Evolutionary conservation across 495 filamentous ascomycete species (phyloP).

Genomic region (Chaetomidium leptoderma): DNA sequence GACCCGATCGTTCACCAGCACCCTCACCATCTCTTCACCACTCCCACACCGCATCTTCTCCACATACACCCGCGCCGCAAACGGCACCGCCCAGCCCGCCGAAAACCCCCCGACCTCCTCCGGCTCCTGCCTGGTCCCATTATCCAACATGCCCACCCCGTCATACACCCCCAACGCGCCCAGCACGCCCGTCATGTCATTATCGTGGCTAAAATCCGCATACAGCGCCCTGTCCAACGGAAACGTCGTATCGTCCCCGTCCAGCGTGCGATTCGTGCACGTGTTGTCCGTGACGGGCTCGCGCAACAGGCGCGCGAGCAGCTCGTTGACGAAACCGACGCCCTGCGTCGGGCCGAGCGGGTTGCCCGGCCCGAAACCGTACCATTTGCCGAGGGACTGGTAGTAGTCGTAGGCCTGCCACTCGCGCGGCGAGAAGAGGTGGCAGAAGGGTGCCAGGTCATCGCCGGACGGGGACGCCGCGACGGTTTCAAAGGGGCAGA

Average conservation of each 20-base stretch:
- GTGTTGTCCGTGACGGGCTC: conserved; percentile 65
- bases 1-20: conserved; percentile 79
- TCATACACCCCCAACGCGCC: conserved; percentile 73
- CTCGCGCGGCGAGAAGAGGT: conserved; percentile 62
- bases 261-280: conserved; percentile 67
- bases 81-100: conserved; percentile 72
- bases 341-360: conserved; percentile 75
- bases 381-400: conserved; percentile 73
- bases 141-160: conserved; percentile 44
- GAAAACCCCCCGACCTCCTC: conserved; percentile 53
- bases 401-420: conserved; percentile 75
- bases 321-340: conserved; percentile 78
- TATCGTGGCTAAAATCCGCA: conserved; percentile 87
- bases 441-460: conserved; percentile 60
- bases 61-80: conserved; percentile 70
- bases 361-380: conserved; percentile 67
- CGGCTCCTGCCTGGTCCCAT: conserved; percentile 41
- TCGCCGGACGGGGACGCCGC: conserved; percentile 28
- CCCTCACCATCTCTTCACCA: conserved; percentile 59
- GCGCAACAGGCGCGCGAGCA: conserved; percentile 70
- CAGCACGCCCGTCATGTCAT: conserved; percentile 70
- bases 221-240: conserved; percentile 63
- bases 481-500: conserved; percentile 79
- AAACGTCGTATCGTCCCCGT: conserved; percentile 57
- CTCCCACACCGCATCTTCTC: conserved; percentile 72